Evolutionary conservation across 129 eudicot genomes (phyloP), one percentile per base, ranked within the genome.

Genomic region (Artemisia argyi): DNA sequence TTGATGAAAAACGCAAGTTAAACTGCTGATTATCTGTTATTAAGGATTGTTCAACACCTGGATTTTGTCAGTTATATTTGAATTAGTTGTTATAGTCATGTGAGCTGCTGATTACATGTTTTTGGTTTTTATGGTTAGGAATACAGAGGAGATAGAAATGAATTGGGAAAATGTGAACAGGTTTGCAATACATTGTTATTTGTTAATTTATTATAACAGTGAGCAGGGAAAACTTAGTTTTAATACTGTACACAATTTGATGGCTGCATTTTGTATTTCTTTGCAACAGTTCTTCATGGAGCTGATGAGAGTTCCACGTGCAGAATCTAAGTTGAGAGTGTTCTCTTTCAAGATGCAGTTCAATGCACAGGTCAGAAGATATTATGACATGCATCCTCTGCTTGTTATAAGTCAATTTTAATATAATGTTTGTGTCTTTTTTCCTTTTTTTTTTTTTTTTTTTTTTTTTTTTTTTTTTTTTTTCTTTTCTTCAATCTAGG

Each of bases 91-190:
- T 35, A 35, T 35, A 35, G 7, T 4, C 39, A 32, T 32, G 39
- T 32, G 7, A 1, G 39, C 39, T 32, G 39, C 4, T 5, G 39
- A 65, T 58, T 11, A 74, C 17, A 16, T 73, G 57, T 20, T 70
- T 70, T 66, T 64, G 60, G 26, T 80, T 79, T 70, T 46, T 68
- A 11, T 65, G 70, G 55, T 63, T 89, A 93, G 98, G 88, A 87
- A 44, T 93, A 93, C 78, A 90, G 80, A 73, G 98, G 98, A 26
- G 96, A 90, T 49, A 79, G 47, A 54, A 96, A 85, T 55, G 84
- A 82, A 61, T 72, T 93, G 68, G 98, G 98, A 46, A 89, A 82
- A 78, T 93, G 97, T 80, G 98, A 93, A 73, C 98, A 90, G 96
- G 98, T 90, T 47, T 62, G 80, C 65, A 61, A 28, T 32, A 32